A percentile compares a stretch with the other conserved stretches of the same genome.
These are phyloP conservation scores for Phytophthora ohioensis DNA, from an alignment of 352 stramenopile species.

Conservation along the genomic window DNA sequence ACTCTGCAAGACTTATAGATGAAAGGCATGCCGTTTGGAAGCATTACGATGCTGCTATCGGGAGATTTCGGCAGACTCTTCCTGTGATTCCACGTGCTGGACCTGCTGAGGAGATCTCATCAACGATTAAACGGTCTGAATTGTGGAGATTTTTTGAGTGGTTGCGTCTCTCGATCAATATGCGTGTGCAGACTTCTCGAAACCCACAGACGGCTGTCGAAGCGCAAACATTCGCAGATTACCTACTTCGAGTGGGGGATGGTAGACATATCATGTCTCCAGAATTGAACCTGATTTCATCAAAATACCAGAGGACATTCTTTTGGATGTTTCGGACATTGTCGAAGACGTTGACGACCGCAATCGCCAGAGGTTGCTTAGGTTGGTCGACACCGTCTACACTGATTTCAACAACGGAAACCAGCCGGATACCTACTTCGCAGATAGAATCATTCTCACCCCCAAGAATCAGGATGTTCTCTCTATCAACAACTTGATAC, in stretches of 20 bases:
- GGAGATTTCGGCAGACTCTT: background rate
- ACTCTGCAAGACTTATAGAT: slow-evolving; percentile 8
- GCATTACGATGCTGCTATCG: background rate
- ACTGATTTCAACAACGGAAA: too few species aligned
- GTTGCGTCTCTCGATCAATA: background rate
- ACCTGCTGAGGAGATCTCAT: background rate
- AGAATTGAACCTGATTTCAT: background rate
- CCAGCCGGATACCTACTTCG: too few species aligned
- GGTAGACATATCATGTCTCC: background rate
- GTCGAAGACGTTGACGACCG: too few species aligned
- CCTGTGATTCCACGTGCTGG: background rate
- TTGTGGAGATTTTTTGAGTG: background rate
- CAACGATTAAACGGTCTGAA: background rate
- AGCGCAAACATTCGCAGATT: background rate
- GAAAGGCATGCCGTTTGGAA: slow-evolving; percentile 2
- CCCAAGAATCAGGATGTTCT: too few species aligned
- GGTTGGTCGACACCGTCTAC: too few species aligned
- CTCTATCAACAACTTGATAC: too few species aligned
- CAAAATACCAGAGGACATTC: background rate
- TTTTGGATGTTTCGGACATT: background rate
- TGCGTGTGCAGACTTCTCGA: background rate
- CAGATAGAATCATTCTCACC: too few species aligned
- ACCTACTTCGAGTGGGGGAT: background rate
- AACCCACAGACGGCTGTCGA: background rate
- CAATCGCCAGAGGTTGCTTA: too few species aligned